Percentiles rank a stretch among this genome's conserved stretches.
Conservation (phyloP, 2,329 filamentous ascomycete species). For the Aciculosporium take region DNA sequence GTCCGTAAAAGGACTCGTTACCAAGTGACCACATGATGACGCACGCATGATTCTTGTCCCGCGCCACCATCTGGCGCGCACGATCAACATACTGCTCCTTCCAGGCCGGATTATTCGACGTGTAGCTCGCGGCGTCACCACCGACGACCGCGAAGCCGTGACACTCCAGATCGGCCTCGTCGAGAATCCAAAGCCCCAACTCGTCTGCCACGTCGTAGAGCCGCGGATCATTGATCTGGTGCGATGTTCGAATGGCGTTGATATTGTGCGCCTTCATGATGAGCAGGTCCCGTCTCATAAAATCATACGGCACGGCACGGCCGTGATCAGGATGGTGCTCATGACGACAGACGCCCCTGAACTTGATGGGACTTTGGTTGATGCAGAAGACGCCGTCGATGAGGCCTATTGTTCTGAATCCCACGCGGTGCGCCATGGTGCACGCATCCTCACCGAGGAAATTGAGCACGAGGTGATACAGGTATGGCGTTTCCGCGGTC, state of each 20-base stretch:
- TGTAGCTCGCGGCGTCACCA: constrained; percentile 24
- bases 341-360: constrained; percentile 57
- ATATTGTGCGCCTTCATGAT: constrained; percentile 57
- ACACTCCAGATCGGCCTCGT: constrained; percentile 40
- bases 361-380: constrained; percentile 49
- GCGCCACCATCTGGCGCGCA: constrained; percentile 46
- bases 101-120: constrained; percentile 48
- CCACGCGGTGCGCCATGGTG: constrained; percentile 39
- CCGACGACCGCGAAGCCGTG: constrained; percentile 34
- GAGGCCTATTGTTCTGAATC: constrained; percentile 49
- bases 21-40: constrained; percentile 60
- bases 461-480: constrained; percentile 38
- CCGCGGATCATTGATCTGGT: constrained; percentile 48
- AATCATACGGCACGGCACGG: constrained; percentile 45
- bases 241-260: constrained; percentile 54
- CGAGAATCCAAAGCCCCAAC: constrained; percentile 49
- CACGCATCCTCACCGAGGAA: constrained; percentile 15
- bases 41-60: constrained; percentile 45
- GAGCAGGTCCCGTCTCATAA: constrained; percentile 46
- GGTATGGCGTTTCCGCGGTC: constrained; percentile 53
- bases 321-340: constrained; percentile 53
- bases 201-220: constrained; percentile 50
- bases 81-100: constrained; percentile 52
- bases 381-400: constrained; percentile 47
- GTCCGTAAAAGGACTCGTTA: constrained; percentile 57